phyloP scores from a whole-genome alignment of 768 basidiomycete species.

The Tricholoma hemisulphureum region DNA sequence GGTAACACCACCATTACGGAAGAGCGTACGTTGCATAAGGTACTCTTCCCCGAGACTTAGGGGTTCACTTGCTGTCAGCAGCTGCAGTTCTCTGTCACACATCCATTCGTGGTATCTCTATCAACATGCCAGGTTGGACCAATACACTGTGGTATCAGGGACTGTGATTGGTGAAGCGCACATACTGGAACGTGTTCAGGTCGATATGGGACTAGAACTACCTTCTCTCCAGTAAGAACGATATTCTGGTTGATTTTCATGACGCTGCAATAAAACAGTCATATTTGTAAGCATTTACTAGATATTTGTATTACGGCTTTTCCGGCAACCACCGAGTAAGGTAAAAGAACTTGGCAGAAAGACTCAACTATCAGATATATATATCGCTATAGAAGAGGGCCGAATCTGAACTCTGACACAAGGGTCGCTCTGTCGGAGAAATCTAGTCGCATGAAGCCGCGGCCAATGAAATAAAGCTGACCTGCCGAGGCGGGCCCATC shows the following conservation, averaged over 20 bases:
- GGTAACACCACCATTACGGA: not conserved
- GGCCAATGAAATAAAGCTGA: not conserved
- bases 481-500: no score
- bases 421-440: no score
- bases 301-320: no score
- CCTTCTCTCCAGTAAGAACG: slow-evolving; percentile 60
- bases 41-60: slow-evolving; percentile 79
- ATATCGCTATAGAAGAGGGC: not conserved
- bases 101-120: slow-evolving; percentile 92
- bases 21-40: slow-evolving; percentile 76
- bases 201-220: slow-evolving; percentile 82
- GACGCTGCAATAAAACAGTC: not conserved
- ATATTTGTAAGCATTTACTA: no score
- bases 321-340: no score
- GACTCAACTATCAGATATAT: not conserved
- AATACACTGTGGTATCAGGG: slow-evolving; percentile 2
- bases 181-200: slow-evolving; percentile 50
- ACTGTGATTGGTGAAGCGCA: slow-evolving; percentile 6
- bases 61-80: slow-evolving; percentile 82
- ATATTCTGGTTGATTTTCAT: slow-evolving; percentile 72
- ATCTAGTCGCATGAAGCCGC: no score
- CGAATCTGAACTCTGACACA: no score
- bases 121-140: not conserved
- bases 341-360: no score
- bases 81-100: slow-evolving; percentile 66